Base-by-base conservation (phyloP, 352 stramenopile genomes). In the Peronospora belbahrii region DNA sequence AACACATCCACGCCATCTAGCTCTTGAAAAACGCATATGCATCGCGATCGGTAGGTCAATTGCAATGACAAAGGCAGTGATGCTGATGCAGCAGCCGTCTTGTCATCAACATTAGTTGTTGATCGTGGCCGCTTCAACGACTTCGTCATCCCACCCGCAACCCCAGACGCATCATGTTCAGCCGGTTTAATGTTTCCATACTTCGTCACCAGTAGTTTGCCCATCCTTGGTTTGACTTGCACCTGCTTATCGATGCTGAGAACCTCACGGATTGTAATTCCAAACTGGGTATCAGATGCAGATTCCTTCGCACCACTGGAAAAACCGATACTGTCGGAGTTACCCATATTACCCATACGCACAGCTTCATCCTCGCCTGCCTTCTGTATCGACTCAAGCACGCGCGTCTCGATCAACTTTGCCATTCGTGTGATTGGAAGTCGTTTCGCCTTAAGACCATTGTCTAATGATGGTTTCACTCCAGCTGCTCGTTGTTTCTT, bases 11-110 rank as follows among this genome's bases (percentile, higher is more conserved):
- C 79, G 14, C 84, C 82, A 44, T 94, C 80, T 19, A 92, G 65
- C 50, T 92, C 79, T 64, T 95, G 84, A 45, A 95, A 95, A 17
- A 95, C 80, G 27, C 78, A 93, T 48, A 95, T 93, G 41, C 82
- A 93, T n/a, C 80, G 80, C 8, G 83, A 90, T 4, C 80, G 71
- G 57, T 94, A 94, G 42, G 82, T 91, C 24, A 94, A 40, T 42
- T 90, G 74, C 20, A 94, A 55, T 17, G 67, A 73, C 24, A 65
- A 54, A n/a, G 52, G 58, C 17, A 49, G 39, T 17, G 34, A 45
- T 1, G 41, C 47, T 23, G 52, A 48, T 2, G 47, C 34, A 43
- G 15, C 37, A 46, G 24, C 18, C 20, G 68, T 71, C 35, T 59
- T 54, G 27, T 60, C 39, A 4, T 33, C 38, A 36, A 27, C 30